Base-by-base conservation (phyloP, 257 asterid genomes). In the Lithospermum erythrorhizon region DNA sequence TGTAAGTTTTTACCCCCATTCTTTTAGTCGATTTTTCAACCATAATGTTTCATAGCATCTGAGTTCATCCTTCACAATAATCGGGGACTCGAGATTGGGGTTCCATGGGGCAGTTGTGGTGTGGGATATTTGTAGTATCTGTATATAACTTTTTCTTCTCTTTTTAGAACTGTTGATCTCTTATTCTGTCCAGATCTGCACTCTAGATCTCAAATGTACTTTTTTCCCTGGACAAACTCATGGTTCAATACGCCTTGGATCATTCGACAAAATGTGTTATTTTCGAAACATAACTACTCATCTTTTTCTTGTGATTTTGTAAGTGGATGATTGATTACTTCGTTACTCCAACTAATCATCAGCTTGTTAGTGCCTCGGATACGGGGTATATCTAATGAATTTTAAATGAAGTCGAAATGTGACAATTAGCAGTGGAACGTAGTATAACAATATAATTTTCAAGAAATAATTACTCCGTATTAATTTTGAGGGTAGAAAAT, bases 1-100 rank as follows among this genome's bases (percentile, higher is more conserved):
- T 78, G 90, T 81, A 82, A 69, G 78, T 82, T 60, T 53, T 71
- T 61, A 59, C 20, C 69, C 41, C 37, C 57, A 23, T 29, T 63
- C 70, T 72, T 22, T 52, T 63, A 19, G 15, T 64, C 65, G 9
- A 48, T 66, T 57, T 69, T 73, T 57, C 32, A 11, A 76, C 70
- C 65, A 35, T 67, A 20, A 47, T 62, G 25, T 20, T 63, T 65
- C 71, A 25, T 22, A 56, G 57, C 49, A 67, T 27, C 64, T 37
- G 72, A 74, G 72, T 66, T 61, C 59, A 68, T 67, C 67, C 18
- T 57, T 63, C 66, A 76, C 74, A 68, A 73, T 78, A 78, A 81
- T 37, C 69, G 72, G 63, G 45, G 65, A 75, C 65, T 65, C 51
- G 55, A 55, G 54, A 47, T 70, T 25, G 53, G 70, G 62, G 59